Conservation (phyloP, 78 protist genomes). For the Creolimax fragrantissima region DNA sequence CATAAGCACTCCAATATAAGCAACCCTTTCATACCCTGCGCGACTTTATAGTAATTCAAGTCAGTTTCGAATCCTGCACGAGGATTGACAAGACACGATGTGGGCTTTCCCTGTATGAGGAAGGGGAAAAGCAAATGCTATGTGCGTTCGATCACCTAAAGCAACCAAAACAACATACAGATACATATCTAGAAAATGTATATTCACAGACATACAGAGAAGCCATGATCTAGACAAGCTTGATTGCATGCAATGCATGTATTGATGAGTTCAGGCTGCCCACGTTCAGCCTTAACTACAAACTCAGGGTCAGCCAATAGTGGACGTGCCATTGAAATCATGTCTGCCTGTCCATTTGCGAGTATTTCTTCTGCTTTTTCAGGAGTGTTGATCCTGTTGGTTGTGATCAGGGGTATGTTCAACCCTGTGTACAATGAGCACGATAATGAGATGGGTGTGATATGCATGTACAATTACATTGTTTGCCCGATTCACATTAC, state of each 20-base stretch:
- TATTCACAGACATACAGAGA: neutral
- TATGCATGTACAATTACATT: too few species aligned
- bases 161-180: too few species aligned
- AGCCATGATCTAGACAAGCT: slow-evolving; percentile 60
- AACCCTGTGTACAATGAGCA: neutral
- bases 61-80: slow-evolving; percentile 22
- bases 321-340: slow-evolving; percentile 59
- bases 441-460: too few species aligned
- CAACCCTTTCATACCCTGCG: neutral
- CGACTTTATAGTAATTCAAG: neutral
- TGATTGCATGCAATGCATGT: slow-evolving; percentile 64
- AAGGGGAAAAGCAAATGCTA: too few species aligned
- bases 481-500: too few species aligned
- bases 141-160: too few species aligned
- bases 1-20: too few species aligned
- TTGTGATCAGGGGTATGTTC: slow-evolving; percentile 38
- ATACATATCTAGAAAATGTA: neutral
- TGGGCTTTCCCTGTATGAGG: too few species aligned
- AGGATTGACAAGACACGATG: slow-evolving; percentile 53
- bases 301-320: slow-evolving; percentile 30
- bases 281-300: neutral
- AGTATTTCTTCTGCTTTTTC: slow-evolving; percentile 30
- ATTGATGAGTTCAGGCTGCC: slow-evolving; percentile 27
- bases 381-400: slow-evolving; percentile 50
- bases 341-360: slow-evolving; percentile 24